These are phyloP conservation scores for Phytophthora tubulina DNA, from an alignment of 352 stramenopile genomes.

Conservation along the genomic window DNA sequence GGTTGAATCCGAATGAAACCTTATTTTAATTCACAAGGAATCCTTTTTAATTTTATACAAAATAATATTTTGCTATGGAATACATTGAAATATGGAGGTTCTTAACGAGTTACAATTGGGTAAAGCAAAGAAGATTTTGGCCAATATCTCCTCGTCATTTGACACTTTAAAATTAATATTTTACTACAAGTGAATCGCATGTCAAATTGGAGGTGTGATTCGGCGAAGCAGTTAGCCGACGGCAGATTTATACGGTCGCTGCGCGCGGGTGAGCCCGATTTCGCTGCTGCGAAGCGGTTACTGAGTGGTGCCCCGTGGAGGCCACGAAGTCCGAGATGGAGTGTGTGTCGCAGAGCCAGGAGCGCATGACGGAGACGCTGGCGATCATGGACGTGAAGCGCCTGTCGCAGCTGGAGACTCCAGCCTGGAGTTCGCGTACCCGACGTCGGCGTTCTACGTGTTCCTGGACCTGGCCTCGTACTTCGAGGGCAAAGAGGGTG, in stretches of 20 bases:
- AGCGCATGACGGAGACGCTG: constrained; percentile 65
- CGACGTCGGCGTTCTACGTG: constrained; percentile 96
- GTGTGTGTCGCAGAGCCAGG: constrained; percentile 53
- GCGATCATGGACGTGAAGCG: constrained; percentile 86
- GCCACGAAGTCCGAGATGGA: constrained; percentile 90
- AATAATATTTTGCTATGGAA: too few relatives aligned
- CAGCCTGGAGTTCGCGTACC: constrained; percentile 87
- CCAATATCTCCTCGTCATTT: too few relatives aligned
- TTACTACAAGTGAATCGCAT: too few relatives aligned
- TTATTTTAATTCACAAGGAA: too few relatives aligned
- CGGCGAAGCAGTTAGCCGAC: constrained; percentile 95
- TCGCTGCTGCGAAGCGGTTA: constrained; percentile 89
- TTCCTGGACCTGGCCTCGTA: constrained; percentile 92
- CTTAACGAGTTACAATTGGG: too few relatives aligned
- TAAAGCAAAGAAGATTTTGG: too few relatives aligned
- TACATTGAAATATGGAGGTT: too few relatives aligned
- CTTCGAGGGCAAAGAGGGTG: constrained; percentile 67
- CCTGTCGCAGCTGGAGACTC: constrained; percentile 88
- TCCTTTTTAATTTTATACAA: too few relatives aligned
- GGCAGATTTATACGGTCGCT: constrained; percentile 93
- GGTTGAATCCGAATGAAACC: too few relatives aligned
- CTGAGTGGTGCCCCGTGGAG: constrained; percentile 92
- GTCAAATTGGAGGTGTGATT: too few relatives aligned
- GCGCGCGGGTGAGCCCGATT: constrained; percentile 96
- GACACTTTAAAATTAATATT: too few relatives aligned